phyloP scores from a whole-genome alignment of 2,329 filamentous ascomycete species.

The Fusarium virguliforme region DNA sequence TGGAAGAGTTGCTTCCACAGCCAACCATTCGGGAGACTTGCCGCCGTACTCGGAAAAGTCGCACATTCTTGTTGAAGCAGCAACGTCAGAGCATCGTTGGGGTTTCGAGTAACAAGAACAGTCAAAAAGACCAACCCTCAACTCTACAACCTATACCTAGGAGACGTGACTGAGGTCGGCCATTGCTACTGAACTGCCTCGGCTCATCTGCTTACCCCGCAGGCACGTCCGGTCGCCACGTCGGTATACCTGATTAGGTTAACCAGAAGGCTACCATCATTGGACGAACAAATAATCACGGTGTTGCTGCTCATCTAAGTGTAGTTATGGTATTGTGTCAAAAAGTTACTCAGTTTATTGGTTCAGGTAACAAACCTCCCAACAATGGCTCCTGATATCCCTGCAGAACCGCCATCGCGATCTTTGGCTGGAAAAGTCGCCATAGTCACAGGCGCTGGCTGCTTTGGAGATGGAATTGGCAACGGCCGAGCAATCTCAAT shows the following conservation, averaged over 20 bases:
- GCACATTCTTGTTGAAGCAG: slow-evolving; percentile 32
- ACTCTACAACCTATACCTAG: neutral
- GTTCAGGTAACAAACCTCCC: neutral
- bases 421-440: slow-evolving; percentile 58
- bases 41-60: slow-evolving; percentile 58
- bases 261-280: slow-evolving; percentile 1
- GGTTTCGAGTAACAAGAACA: neutral
- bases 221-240: neutral
- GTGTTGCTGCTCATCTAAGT: slow-evolving; percentile 2
- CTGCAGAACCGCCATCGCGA: slow-evolving; percentile 32
- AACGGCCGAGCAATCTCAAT: slow-evolving; percentile 73
- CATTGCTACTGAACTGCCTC: neutral
- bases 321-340: neutral
- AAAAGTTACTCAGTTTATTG: slow-evolving; percentile 3
- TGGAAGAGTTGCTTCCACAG: slow-evolving; percentile 50
- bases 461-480: slow-evolving; percentile 70
- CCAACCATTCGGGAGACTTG: slow-evolving; percentile 63
- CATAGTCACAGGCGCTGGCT: slow-evolving; percentile 74
- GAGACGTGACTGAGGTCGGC: neutral
- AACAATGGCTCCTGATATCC: slow-evolving; percentile 27
- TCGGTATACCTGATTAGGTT: slow-evolving; percentile 1
- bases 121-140: neutral
- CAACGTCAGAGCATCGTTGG: neutral
- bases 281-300: neutral
- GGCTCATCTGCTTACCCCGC: slow-evolving; percentile 8